Conservation (phyloP, 257 asterid species). For the Nicotiana tomentosiformis region DNA sequence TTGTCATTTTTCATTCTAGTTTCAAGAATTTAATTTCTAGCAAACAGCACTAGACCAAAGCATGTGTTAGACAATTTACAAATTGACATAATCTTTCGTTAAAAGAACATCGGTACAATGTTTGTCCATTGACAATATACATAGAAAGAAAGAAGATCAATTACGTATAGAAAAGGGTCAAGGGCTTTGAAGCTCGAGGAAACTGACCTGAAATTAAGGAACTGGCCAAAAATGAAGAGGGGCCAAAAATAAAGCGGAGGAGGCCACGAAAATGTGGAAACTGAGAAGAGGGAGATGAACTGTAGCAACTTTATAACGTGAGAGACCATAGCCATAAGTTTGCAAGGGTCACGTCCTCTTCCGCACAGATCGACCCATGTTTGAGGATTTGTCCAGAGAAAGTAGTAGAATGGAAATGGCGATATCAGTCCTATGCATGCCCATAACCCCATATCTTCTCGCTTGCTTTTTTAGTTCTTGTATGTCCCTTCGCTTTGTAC, state of each 20-base stretch:
- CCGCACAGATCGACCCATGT: constrained; percentile 86
- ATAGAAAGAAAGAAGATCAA: not conserved
- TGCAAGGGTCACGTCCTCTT: constrained; percentile 62
- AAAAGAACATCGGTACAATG: not conserved
- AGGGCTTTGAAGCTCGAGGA: not conserved
- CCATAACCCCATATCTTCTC: constrained; percentile 51
- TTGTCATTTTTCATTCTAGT: not conserved
- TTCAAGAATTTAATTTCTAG: not conserved
- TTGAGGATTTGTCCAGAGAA: constrained; percentile 78
- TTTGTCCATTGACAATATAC: not conserved
- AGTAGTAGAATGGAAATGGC: constrained; percentile 86
- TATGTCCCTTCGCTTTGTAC: not conserved
- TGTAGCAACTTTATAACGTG: constrained; percentile 70
- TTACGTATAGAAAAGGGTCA: too few species aligned
- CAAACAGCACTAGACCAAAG: not conserved
- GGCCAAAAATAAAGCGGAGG: constrained; percentile 90
- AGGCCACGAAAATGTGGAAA: constrained; percentile 81
- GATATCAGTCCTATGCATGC: constrained; percentile 68
- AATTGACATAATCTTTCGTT: not conserved
- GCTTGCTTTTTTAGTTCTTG: not conserved
- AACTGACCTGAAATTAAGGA: constrained; percentile 79
- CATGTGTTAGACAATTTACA: not conserved
- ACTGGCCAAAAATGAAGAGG: constrained; percentile 72
- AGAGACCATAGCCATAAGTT: constrained; percentile 63
- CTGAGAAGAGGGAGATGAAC: constrained; percentile 54